A percentile compares a stretch with the other conserved stretches of the same genome.
Conservation (phyloP, 345 rosid genomes). For the Psidium guajava region DNA sequence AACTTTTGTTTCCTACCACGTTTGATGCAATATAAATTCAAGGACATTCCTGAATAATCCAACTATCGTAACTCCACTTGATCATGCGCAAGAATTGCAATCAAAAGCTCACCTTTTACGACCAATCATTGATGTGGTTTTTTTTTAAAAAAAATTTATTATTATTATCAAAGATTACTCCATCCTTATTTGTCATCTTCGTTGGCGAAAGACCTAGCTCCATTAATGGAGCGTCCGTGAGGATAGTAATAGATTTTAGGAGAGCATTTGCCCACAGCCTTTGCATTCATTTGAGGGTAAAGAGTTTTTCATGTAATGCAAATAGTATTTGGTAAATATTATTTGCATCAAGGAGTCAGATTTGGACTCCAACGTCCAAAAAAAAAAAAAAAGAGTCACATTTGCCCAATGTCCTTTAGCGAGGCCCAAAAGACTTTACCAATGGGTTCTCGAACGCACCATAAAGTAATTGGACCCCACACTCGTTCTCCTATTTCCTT, state of each 20-base stretch:
- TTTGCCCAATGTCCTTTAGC: background rate
- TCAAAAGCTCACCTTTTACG: background rate
- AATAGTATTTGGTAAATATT: background rate
- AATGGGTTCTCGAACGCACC: background rate
- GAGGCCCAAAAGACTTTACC: background rate
- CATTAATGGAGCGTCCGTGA: rapidly evolving
- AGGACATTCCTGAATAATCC: background rate
- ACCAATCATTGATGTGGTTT: rapidly evolving
- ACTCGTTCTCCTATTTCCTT: too few relatives aligned
- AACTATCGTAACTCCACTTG: background rate
- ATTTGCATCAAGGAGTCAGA: background rate
- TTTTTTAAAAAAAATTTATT: background rate
- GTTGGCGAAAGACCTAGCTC: background rate
- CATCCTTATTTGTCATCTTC: background rate
- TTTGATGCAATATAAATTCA: background rate
- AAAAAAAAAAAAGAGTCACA: background rate
- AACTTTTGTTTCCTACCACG: background rate
- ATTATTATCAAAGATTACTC: background rate
- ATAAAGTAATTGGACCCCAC: background rate
- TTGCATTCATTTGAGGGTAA: background rate
- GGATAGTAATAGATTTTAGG: background rate
- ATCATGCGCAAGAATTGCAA: background rate
- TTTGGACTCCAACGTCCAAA: background rate
- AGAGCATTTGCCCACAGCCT: background rate
- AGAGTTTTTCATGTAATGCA: background rate